Evolutionary conservation across 345 rosid genomes (phyloP).

Genomic region (Populus pruinosa): DNA sequence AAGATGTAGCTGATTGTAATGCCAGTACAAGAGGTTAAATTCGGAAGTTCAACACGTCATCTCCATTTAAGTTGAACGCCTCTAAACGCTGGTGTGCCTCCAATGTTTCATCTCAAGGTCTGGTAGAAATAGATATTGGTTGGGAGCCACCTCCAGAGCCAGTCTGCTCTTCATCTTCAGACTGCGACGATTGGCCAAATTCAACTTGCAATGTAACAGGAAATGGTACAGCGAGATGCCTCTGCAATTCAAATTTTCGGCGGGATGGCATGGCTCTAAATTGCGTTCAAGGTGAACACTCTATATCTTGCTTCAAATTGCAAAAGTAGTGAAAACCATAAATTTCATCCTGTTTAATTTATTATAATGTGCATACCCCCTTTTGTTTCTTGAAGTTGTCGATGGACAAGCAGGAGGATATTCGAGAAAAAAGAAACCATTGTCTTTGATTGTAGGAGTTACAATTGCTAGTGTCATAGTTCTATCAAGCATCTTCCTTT

Average conservation of each 20-base stretch:
- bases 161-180: slow-evolving; percentile 37
- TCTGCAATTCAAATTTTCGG: slow-evolving; percentile 36
- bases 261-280: slow-evolving; percentile 47
- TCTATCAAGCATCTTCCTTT: slow-evolving; percentile 7
- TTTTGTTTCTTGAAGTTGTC: neutral
- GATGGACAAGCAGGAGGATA: neutral
- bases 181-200: slow-evolving; percentile 59
- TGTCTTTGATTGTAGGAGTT: slow-evolving; percentile 17
- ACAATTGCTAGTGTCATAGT: slow-evolving; percentile 2
- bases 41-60: slow-evolving; percentile 25
- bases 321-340: neutral
- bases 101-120: neutral
- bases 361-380: neutral
- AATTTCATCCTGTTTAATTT: neutral
- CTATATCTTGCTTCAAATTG: neutral
- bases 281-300: slow-evolving; percentile 52
- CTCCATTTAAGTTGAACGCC: slow-evolving; percentile 26
- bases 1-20: slow-evolving; percentile 16
- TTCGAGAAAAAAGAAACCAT: neutral
- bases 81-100: neutral
- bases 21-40: slow-evolving; percentile 4
- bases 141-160: slow-evolving; percentile 57
- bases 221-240: slow-evolving; percentile 37
- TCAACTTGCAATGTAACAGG: slow-evolving; percentile 31
- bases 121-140: slow-evolving; percentile 53